These are phyloP conservation scores for Monilinia polystroma DNA, from an alignment of 2,329 filamentous ascomycete genomes.

Conservation along the genomic window DNA sequence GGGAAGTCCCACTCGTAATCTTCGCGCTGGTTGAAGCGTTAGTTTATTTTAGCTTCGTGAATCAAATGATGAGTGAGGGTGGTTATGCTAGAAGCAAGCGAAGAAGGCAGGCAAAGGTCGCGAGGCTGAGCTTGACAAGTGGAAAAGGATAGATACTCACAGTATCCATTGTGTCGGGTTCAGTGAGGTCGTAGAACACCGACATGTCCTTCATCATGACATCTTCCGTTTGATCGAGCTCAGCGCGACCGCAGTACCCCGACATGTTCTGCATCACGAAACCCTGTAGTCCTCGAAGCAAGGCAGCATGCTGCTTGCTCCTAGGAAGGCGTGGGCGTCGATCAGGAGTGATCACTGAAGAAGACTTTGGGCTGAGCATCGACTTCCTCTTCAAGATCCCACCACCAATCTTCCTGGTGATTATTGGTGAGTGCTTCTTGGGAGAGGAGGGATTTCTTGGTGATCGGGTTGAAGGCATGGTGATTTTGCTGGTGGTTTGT, in stretches of 20 bases:
- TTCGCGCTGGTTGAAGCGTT: constrained; percentile 5
- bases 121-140: not conserved
- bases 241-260: not conserved
- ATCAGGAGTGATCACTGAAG: constrained; percentile 4
- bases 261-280: not conserved
- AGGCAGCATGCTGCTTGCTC: not conserved
- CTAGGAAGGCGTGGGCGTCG: not conserved
- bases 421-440: not conserved
- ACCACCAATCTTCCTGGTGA: not conserved
- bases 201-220: not conserved
- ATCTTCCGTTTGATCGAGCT: not conserved
- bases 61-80: not conserved
- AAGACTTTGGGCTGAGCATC: not conserved
- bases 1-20: constrained; percentile 13
- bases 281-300: constrained; percentile 2
- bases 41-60: not conserved
- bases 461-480: constrained; percentile 1
- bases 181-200: not conserved
- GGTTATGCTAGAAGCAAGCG: not conserved
- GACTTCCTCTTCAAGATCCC: constrained; percentile 2
- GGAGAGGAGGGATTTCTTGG: not conserved
- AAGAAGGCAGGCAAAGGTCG: not conserved
- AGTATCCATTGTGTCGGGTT: not conserved
- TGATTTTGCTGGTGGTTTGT: not conserved
- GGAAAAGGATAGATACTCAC: constrained; percentile 3